phyloP scores from a whole-genome alignment of 306 rosid species.

The Arachis stenosperma region DNA sequence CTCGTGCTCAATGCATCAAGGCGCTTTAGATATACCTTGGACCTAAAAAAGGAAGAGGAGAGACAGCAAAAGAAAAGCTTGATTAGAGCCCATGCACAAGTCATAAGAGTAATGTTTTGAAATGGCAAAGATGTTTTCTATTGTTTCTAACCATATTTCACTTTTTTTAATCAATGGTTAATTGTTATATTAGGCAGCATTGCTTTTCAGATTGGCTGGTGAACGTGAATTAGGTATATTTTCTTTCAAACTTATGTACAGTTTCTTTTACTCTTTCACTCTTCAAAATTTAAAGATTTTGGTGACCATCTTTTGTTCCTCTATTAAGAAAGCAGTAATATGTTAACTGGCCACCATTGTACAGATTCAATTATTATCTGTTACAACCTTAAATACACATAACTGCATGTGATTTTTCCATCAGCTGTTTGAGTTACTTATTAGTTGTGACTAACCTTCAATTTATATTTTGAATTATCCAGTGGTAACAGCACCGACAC shows the following conservation, averaged over 20 bases:
- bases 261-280: constrained; percentile 5
- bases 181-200: constrained; percentile 74
- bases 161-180: constrained; percentile 46
- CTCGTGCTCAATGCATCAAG: constrained; percentile 95
- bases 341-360: background rate
- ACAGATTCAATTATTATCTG: background rate
- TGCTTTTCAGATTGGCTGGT: constrained; percentile 92
- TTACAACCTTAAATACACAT: constrained; percentile 4
- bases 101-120: constrained; percentile 77
- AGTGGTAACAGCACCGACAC: constrained; percentile 50
- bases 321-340: too few species aligned
- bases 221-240: constrained; percentile 75
- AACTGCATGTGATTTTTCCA: constrained; percentile 15
- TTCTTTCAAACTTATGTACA: constrained; percentile 12
- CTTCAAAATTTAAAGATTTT: constrained; percentile 3
- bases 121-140: constrained; percentile 22
- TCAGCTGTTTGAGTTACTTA: constrained; percentile 41
- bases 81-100: constrained; percentile 99
- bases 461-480: constrained; percentile 38
- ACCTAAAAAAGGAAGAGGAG: constrained; percentile 81
- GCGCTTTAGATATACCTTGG: constrained; percentile 91
- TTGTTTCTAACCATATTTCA: constrained; percentile 6
- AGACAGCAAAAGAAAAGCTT: constrained; percentile 69
- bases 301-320: constrained; percentile 10
- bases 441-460: constrained; percentile 30